These are phyloP conservation scores for Elsinoe necatrix DNA, from an alignment of 2,329 filamentous ascomycete species.

Conservation along the genomic window DNA sequence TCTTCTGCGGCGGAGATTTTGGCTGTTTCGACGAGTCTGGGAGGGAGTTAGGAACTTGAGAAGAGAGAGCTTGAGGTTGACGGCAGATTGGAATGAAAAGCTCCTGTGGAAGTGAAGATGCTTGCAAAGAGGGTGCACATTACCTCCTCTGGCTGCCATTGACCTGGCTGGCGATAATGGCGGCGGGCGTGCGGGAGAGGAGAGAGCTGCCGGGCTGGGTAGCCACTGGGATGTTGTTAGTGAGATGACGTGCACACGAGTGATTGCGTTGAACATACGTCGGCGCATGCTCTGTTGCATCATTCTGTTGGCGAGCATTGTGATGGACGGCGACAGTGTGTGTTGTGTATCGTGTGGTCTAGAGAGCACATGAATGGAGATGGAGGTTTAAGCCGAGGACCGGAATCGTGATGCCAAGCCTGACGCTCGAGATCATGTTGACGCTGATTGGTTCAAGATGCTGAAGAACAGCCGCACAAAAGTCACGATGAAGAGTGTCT, in stretches of 20 bases:
- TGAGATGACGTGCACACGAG: background rate
- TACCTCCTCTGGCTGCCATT: constrained; percentile 8
- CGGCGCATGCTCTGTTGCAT: constrained; percentile 14
- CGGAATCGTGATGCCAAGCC: constrained; percentile 11
- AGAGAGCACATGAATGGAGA: background rate
- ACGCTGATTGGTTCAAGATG: background rate
- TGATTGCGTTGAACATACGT: background rate
- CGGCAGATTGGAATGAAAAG: no score
- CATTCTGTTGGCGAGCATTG: constrained; percentile 12
- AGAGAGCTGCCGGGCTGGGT: constrained; percentile 7
- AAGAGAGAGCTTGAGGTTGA: background rate
- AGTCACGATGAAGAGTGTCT: background rate
- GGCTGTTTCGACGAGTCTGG: constrained; percentile 13
- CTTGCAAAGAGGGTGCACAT: no score
- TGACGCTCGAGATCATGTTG: constrained; percentile 1
- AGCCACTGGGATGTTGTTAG: constrained; percentile 6
- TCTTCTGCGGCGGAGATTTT: constrained; percentile 5
- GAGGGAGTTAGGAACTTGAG: background rate
- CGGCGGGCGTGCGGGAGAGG: constrained; percentile 12
- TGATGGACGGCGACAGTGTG: constrained; percentile 14
- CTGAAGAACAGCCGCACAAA: background rate
- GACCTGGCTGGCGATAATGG: constrained; percentile 13
- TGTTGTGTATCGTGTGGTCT: constrained; percentile 3
- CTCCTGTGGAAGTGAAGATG: no score
- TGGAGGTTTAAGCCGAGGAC: constrained; percentile 15